Conservation (phyloP, 352 stramenopile species). For the Globisporangium middletonii region DNA sequence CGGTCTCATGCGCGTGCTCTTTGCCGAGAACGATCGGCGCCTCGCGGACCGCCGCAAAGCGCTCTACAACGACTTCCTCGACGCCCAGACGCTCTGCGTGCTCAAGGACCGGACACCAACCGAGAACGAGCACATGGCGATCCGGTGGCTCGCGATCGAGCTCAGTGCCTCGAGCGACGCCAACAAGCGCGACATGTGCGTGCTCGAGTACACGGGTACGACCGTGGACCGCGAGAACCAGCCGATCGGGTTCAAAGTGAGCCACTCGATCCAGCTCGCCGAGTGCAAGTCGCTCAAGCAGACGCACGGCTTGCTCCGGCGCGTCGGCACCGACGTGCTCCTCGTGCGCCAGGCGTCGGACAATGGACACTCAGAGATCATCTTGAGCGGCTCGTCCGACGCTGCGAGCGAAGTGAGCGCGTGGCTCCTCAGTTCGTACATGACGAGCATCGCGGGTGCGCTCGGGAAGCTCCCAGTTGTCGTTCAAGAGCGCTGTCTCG, state of each 20-base stretch:
- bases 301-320: constrained; percentile 47
- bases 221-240: constrained; percentile 45
- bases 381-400: constrained; percentile 37
- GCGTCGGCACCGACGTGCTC: constrained; percentile 45
- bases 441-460: constrained; percentile 26
- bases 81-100: constrained; percentile 53
- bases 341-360: constrained; percentile 36
- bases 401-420: constrained; percentile 29
- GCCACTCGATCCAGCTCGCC: constrained; percentile 41
- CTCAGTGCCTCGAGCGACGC: constrained; percentile 39
- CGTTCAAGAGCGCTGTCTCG: constrained; percentile 41
- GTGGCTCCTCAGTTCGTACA: constrained; percentile 36
- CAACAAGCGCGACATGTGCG: constrained; percentile 59
- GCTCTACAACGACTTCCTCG: constrained; percentile 53
- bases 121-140: constrained; percentile 56
- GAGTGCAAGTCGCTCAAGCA: constrained; percentile 61
- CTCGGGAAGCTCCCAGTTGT: constrained; percentile 45
- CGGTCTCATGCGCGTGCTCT: constrained; percentile 60
- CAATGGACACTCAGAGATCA: constrained; percentile 48
- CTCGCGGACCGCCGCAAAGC: constrained; percentile 35
- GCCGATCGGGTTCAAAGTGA: constrained; percentile 58
- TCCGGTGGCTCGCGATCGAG: constrained; percentile 69
- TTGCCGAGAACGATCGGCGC: constrained; percentile 40
- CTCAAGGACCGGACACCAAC: constrained; percentile 35
- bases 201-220: constrained; percentile 66